Evolutionary conservation across 768 basidiomycete genomes (phyloP), one percentile per base, ranked within the genome.

Genomic region (Panaeolus papilionaceus): DNA sequence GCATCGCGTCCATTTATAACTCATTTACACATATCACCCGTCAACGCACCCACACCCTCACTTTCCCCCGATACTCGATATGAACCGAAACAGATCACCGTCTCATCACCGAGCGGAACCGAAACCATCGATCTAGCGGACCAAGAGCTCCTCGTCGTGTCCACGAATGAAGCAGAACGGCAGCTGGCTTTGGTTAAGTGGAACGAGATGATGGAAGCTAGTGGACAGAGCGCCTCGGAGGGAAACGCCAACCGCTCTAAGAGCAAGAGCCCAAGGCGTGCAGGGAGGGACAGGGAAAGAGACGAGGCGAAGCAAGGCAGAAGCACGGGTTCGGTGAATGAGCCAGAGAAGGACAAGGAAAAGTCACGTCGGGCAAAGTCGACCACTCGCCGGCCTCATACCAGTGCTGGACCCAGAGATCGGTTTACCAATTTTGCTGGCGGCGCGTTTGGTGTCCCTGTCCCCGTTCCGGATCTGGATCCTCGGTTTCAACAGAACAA

Each of bases 101-200:
- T 86, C 69, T 78, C 88, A 62, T 84, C 90, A 33, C 78, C 88
- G 37, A 82, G 82, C 33, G 89, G 86, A 28, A 88, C 88, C 11
- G 91, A 92, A 72, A 84, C 88, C 0, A 77, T 92, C 62, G 92
- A 92, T 67, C 86, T 94, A 16, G 86, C 85, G 47, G 90, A 92
- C 67, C 83, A 85, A 70, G 91, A 93, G 74, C 78, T 94, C 40
- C 76, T 81, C 12, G 79, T 92, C 61, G 86, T 91, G n/a, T 85
- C 89, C 16, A 91, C 90, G 0, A 93, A 89, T 76, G 89, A 88
- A 61, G 77, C 85, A 12, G 90, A 93, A 75, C 86, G 92, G 26
- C 85, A 86, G 69, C 80, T 88, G 62, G 92, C 91, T 26, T 74
- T 86, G 62, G 82, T 86, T 37, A 88, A 86, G 76, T 90, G 86